Conservation (phyloP, 495 filamentous ascomycete genomes). For the Podospora didyma region DNA sequence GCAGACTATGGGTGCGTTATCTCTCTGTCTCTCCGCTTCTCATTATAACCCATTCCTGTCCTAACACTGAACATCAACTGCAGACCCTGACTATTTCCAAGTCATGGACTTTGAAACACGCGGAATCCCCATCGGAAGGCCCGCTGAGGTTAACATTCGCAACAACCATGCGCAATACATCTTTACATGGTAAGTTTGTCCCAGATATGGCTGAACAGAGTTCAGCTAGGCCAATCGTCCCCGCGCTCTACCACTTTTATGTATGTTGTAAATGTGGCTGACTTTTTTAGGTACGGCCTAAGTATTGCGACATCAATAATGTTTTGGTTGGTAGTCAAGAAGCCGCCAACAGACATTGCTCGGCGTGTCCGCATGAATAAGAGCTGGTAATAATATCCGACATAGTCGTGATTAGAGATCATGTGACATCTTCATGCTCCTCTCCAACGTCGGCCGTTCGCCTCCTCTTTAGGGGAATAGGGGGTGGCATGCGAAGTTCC, state of each 20-base stretch:
- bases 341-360: conserved; percentile 68
- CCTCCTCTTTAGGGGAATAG: conserved; percentile 27
- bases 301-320: conserved; percentile 84
- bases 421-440: conserved; percentile 22
- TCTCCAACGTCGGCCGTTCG: conserved; percentile 7
- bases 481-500: conserved; percentile 69
- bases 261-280: neutral
- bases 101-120: conserved; percentile 65
- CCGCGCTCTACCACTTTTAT: no score
- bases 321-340: conserved; percentile 89
- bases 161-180: conserved; percentile 99
- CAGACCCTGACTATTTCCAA: conserved; percentile 74
- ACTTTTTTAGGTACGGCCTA: conserved; percentile 71
- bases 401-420: conserved; percentile 10
- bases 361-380: conserved; percentile 75
- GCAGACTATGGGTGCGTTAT: conserved; percentile 78
- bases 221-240: no score
- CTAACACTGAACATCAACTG: conserved; percentile 5
- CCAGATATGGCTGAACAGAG: no score
- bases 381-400: conserved; percentile 57
- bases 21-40: conserved; percentile 5
- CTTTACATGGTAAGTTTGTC: conserved; percentile 78
- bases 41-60: neutral
- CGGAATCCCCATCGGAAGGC: conserved; percentile 89
- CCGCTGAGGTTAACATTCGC: conserved; percentile 85